These are phyloP conservation scores for Eucalyptus victrix DNA, from an alignment of 345 rosid species.

Conservation along the genomic window DNA sequence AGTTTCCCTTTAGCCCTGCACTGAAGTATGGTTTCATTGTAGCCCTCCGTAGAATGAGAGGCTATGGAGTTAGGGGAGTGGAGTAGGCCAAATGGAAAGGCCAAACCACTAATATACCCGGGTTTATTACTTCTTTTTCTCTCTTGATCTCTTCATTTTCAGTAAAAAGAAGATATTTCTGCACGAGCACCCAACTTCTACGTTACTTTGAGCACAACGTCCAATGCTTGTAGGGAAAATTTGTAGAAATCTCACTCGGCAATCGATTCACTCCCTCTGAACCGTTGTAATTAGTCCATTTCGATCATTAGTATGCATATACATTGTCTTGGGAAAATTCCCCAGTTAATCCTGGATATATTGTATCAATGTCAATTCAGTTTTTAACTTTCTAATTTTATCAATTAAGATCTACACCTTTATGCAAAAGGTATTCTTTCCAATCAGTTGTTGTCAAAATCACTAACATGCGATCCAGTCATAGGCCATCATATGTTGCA, in stretches of 20 bases:
- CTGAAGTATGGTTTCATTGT: background rate
- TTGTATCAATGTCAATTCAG: background rate
- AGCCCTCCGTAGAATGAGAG: background rate
- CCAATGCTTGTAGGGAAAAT: background rate
- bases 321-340: background rate
- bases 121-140: background rate
- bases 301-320: background rate
- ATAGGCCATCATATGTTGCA: too few relatives aligned
- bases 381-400: background rate
- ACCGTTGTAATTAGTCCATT: background rate
- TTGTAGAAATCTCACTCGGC: too few relatives aligned
- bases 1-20: background rate
- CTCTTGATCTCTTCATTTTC: background rate
- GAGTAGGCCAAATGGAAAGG: background rate
- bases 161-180: background rate
- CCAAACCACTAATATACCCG: background rate
- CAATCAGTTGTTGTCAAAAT: too few relatives aligned
- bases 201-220: background rate
- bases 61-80: background rate
- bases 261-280: background rate
- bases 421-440: background rate
- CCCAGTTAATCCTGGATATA: accelerated
- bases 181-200: background rate
- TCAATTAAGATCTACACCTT: background rate
- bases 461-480: too few relatives aligned